Base-by-base conservation (phyloP, 345 rosid genomes). In the Citrus maxima region DNA sequence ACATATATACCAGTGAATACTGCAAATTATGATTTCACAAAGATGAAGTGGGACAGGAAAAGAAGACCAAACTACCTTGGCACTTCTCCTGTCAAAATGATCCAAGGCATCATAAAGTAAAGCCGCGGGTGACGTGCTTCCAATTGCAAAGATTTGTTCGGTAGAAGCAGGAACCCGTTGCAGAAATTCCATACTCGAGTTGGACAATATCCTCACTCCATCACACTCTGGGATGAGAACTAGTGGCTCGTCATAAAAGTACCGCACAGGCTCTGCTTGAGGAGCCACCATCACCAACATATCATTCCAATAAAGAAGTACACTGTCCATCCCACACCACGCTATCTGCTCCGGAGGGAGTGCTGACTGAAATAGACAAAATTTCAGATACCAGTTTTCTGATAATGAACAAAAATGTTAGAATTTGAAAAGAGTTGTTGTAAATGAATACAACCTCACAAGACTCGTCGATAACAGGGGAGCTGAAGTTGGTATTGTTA, bases 161-260 rank as follows among this genome's bases (percentile, higher is more conserved):
- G 98, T 96, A 40, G 98, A 96, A 85, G 95, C 95, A 78, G 99
- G 98, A 69, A 94, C 99, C 56, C 98, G 81, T 82, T 96, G 99
- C 40, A 96, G 90, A 84, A 93, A 93, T 80, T 94, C 99, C 92
- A 96, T 88, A 79, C 88, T 90, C 27, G 93, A 80, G 87, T 94
- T 94, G 54, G 99, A 89, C 73, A 96, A 83, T 75, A 96, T 88
- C 76, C 99, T 94, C 86, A 94, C 99, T 75, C 98, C 99, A 85
- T 96, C 98, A 80, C 98, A 90, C 84, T 96, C 99, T 4, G 99
- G 98, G 70, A 96, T 86, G 46, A 96, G 93, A 84, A 91, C 82
- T 37, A 93, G 74, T 0, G 98, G 98, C 67, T 94, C 99, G 82
- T 96, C 99, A 72, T 90, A 94, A 74, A 93, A 80, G 82, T 94